Percentiles rank a stretch among this genome's conserved stretches.
phyloP scores from a whole-genome alignment of 73 alveolate species.

The Paramecium caudatum region DNA sequence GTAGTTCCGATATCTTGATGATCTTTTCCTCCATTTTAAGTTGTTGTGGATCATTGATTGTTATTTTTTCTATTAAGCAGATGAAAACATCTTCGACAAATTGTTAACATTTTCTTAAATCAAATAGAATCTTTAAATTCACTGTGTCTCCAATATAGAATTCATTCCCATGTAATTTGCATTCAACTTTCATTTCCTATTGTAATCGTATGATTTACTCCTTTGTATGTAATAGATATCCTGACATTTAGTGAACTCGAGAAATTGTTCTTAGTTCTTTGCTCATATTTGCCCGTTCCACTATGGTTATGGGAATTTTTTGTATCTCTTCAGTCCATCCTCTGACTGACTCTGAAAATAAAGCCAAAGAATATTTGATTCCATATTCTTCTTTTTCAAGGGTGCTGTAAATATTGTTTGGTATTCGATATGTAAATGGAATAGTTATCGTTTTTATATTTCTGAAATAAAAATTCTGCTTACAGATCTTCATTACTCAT shows the following conservation, averaged over 20 bases:
- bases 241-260: neutral
- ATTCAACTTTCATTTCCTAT: neutral
- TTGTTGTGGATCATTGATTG: neutral
- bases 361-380: neutral
- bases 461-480: neutral
- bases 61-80: neutral
- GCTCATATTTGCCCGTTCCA: too few relatives aligned
- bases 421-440: conserved; percentile 17
- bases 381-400: neutral
- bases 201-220: neutral
- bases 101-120: neutral
- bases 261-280: too few relatives aligned
- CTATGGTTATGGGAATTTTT: too few relatives aligned
- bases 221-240: neutral
- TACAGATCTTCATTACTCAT: neutral
- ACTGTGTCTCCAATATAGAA: conserved; percentile 5
- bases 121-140: neutral
- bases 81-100: neutral
- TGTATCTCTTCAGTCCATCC: too few relatives aligned
- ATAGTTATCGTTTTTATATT: conserved; percentile 3
- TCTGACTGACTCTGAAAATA: neutral
- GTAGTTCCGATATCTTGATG: neutral
- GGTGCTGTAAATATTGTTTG: neutral
- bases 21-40: neutral
- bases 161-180: neutral